Evolutionary conservation across 345 rosid genomes (phyloP), one percentile per base, ranked within the genome.

Genomic region (Lenwebbia sp.): DNA sequence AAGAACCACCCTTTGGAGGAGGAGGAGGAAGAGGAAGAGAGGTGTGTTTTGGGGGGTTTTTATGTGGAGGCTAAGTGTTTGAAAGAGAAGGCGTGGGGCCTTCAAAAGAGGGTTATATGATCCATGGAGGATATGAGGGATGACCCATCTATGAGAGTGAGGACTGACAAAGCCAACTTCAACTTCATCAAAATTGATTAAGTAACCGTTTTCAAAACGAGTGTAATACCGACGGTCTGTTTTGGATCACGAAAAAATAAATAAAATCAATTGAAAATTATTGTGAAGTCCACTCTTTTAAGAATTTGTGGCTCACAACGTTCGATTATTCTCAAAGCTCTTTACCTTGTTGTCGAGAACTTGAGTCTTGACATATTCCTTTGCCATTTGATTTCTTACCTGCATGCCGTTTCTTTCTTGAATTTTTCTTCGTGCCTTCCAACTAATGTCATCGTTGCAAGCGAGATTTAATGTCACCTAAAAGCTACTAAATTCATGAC

Each of bases 101-200:
- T 75, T 83, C 25, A 83, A 54, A 87, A n/a, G 87, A 52, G 82
- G 85, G 78, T 82, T 84, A 90, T 87, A 83, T 82, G 91, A 86
- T 86, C 85, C 89, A 89, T 84, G 89, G 92, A 85, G 87, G 86
- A 86, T 49, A 17, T 85, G 89, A 84, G 89, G 85, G 52, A 81
- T 88, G 88, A 85, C 85, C 82, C 87, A 84, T 57, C 83, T 90
- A 83, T 89, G 89, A 89, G 88, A 87, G 91, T 87, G 93, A 89
- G 87, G 83, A 90, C 90, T 92, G 92, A 91, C 90, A 91, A 88
- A 88, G 91, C 88, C 93, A 91, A 70, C 47, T 17, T 8, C 91
- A 88, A 86, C 90, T 88, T 91, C 85, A 70, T 11, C 52, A 50
- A 11, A 50, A 50, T 50, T 50, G 52, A 50, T 12, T 50, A 50